A percentile compares a stretch with the other conserved stretches of the same genome.
Conservation (phyloP, 2,329 filamentous ascomycete species). For the Plenodomus lindquistii region DNA sequence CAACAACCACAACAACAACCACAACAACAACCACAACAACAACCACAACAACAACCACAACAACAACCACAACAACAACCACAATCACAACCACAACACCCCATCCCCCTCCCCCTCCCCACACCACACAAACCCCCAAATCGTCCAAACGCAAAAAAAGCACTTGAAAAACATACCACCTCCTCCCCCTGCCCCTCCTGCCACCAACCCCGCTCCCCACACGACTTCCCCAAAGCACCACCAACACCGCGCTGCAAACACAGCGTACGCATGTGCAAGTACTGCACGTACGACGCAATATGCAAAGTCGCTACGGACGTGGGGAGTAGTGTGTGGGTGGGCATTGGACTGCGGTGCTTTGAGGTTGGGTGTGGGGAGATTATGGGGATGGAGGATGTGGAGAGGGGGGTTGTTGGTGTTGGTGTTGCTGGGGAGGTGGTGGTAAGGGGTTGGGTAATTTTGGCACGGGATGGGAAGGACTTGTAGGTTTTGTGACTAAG, state of each 20-base stretch:
- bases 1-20: too few species aligned
- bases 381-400: not conserved
- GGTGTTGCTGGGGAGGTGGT: too few species aligned
- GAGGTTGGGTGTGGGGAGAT: not conserved
- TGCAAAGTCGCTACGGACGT: not conserved
- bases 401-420: not conserved
- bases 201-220: not conserved
- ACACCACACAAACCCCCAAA: too few species aligned
- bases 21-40: not conserved
- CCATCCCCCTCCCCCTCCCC: too few species aligned
- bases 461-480: too few species aligned
- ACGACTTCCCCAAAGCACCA: not conserved
- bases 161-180: not conserved
- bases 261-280: not conserved
- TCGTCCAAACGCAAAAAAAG: too few species aligned
- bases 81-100: too few species aligned
- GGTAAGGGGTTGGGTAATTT: too few species aligned
- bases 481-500: too few species aligned
- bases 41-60: not conserved
- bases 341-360: not conserved
- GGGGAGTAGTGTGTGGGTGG: not conserved
- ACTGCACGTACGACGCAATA: not conserved
- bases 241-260: not conserved
- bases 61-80: too few species aligned
- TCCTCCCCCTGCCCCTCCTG: not conserved